A percentile compares a stretch with the other conserved stretches of the same genome.
Conservation (phyloP, 805 yeast genomes). For the Yarrowia yakushimensis region DNA sequence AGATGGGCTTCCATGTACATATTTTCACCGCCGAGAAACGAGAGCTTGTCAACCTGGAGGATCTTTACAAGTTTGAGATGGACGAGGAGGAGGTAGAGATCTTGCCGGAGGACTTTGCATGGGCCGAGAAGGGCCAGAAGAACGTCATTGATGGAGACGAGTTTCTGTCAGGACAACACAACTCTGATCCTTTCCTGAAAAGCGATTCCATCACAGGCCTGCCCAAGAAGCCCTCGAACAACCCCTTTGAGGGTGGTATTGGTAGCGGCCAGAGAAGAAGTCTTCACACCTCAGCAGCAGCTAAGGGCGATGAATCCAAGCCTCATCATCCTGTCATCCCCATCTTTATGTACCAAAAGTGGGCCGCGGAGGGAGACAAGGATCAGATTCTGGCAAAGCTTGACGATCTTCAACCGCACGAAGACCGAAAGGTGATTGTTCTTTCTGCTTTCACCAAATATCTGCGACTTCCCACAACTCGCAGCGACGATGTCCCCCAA, state of each 20-base stretch:
- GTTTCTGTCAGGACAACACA: slow-evolving; percentile 6
- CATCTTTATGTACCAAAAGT: neutral
- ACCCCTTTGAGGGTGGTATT: slow-evolving; percentile 8
- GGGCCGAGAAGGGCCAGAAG: slow-evolving; percentile 1
- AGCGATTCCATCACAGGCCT: neutral
- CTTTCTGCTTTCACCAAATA: neutral
- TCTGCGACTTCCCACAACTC: neutral
- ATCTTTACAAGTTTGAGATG: slow-evolving; percentile 37
- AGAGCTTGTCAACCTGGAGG: slow-evolving; percentile 63
- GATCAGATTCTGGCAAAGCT: neutral
- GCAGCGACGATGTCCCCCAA: slow-evolving; percentile 2
- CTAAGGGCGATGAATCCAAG: neutral
- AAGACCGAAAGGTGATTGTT: neutral
- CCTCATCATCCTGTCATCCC: neutral
- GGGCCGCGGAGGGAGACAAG: neutral
- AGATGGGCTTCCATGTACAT: slow-evolving; percentile 62
- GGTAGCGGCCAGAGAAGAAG: slow-evolving; percentile 13
- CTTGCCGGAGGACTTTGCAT: slow-evolving; percentile 4
- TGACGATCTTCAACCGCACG: neutral
- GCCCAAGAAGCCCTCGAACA: slow-evolving; percentile 8
- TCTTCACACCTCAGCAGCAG: neutral
- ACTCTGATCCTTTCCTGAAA: slow-evolving; percentile 2
- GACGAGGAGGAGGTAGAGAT: slow-evolving; percentile 18
- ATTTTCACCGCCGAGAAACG: slow-evolving; percentile 70
- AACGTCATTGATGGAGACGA: slow-evolving; percentile 1